phyloP scores from a whole-genome alignment of 768 basidiomycete genomes.

The Boletus sp. region DNA sequence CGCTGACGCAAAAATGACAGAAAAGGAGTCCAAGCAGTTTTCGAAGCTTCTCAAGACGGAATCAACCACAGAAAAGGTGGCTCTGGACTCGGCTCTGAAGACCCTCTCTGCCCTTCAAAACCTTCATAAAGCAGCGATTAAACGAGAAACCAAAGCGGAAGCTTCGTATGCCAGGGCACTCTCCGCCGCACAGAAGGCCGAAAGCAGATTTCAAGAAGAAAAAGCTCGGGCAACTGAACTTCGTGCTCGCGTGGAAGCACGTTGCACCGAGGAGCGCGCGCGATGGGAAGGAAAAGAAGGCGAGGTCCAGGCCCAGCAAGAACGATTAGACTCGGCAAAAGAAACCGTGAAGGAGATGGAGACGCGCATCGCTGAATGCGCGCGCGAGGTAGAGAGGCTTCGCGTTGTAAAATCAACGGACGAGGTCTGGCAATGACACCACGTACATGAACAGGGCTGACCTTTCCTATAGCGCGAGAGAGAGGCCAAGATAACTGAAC shows the following conservation, averaged over 20 bases:
- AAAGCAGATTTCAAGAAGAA: constrained; percentile 58
- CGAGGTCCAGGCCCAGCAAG: constrained; percentile 44
- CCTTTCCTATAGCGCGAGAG: constrained; percentile 46
- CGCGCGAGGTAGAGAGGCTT: constrained; percentile 67
- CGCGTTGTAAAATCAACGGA: constrained; percentile 64
- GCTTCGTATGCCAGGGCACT: constrained; percentile 51
- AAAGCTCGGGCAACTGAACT: constrained; percentile 54
- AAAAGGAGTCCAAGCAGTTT: constrained; percentile 55
- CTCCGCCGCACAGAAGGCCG: constrained; percentile 56
- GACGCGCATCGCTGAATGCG: constrained; percentile 63
- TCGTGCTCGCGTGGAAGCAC: constrained; percentile 44
- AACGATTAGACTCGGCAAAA: constrained; percentile 48
- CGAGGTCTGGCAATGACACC: constrained; percentile 38
- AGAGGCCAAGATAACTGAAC: constrained; percentile 44
- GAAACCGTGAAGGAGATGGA: constrained; percentile 57
- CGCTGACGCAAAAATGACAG: constrained; percentile 30
- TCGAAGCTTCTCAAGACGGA: constrained; percentile 71
- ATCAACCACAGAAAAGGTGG: constrained; percentile 62
- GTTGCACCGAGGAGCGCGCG: constrained; percentile 52
- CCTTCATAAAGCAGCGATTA: constrained; percentile 64
- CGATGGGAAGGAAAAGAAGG: constrained; percentile 53
- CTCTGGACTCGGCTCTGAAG: constrained; percentile 56
- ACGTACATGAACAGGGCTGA: constrained; percentile 1
- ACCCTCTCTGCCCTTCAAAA: constrained; percentile 67
- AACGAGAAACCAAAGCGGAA: constrained; percentile 61